Base-by-base conservation (phyloP, 345 rosid genomes). In the Gossypium longicalyx region DNA sequence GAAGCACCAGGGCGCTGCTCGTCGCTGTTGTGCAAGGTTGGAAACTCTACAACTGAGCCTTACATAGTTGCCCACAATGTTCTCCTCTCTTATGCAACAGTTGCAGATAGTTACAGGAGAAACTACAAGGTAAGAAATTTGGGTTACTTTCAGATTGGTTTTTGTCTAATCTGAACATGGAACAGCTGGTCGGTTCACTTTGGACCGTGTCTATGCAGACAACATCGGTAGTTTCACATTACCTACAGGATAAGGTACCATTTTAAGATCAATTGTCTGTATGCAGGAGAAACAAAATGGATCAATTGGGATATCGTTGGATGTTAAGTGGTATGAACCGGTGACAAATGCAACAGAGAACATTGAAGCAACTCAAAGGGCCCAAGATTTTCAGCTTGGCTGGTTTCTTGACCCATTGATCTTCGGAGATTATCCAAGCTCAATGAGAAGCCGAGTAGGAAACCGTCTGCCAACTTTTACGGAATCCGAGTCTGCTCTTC, bases 331-430 rank as follows among this genome's bases (percentile, higher is more conserved):
- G 98, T 94, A 19, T 53, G 91, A 82, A 71, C 90, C 98, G 0
- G 85, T 68, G 44, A 71, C 85, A 0, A 87, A 92, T 86, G 78
- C 84, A 54, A 88, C 84, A 11, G 81, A 79, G 47, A 89, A 92
- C 72, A 86, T 78, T 41, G 91, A 89, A 78, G 98, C 97, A 49
- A 82, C 97, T 64, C 89, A 94, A 81, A 86, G 97, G 80, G 98
- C 98, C 20, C 97, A 86, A 86, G 98, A 94, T 81, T 94, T 94
- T 85, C 98, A 94, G 85, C 89, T 94, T 77, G 98, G 97, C 77
- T 94, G 98, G 98, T 91, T 95, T 78, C 75, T 95, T 49, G 96
- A 92, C 22, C 99, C 99, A 10, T 73, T 92, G 83, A 86, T 90
- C 60, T 82, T 87, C 16, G 99, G 98, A 19, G 91, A 91, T 59